Conservation (phyloP, 768 basidiomycete species). For the Boletus pseudo-olivaceus region DNA sequence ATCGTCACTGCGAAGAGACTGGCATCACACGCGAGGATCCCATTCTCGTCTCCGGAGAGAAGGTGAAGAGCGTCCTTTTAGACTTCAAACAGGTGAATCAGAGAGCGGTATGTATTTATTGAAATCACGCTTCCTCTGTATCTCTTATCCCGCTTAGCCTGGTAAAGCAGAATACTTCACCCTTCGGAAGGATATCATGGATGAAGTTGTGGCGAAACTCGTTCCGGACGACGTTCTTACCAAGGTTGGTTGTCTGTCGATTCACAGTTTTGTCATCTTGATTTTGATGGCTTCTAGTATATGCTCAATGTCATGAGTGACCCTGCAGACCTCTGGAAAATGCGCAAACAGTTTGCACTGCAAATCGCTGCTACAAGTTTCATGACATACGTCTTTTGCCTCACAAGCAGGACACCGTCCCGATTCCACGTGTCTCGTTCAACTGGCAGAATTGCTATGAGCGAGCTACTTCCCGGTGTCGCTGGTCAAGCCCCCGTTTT, state of each 20-base stretch:
- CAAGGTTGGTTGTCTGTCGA: constrained; percentile 47
- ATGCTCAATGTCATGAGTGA: constrained; percentile 83
- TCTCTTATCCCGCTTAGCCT: constrained; percentile 37
- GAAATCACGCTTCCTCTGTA: neutral
- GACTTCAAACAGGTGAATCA: constrained; percentile 50
- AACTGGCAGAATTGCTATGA: constrained; percentile 89
- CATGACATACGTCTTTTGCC: constrained; percentile 84
- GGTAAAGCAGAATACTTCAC: constrained; percentile 63
- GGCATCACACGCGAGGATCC: constrained; percentile 87
- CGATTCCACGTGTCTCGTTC: constrained; percentile 88
- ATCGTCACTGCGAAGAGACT: constrained; percentile 73
- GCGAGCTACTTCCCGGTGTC: constrained; percentile 80
- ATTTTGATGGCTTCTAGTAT: constrained; percentile 52
- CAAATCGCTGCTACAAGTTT: constrained; percentile 88
- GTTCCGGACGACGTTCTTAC: constrained; percentile 85
- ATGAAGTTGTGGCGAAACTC: constrained; percentile 84
- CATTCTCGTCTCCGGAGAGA: constrained; percentile 80
- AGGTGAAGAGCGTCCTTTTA: constrained; percentile 65
- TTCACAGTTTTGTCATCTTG: neutral
- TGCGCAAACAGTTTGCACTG: constrained; percentile 94
- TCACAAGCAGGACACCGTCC: constrained; percentile 78
- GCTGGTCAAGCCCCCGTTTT: constrained; percentile 55
- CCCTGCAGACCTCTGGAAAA: constrained; percentile 87
- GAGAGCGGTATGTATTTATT: constrained; percentile 34
- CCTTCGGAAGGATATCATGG: constrained; percentile 79